Conservation (phyloP, 352 stramenopile genomes). For the Pythium monospermum region DNA sequence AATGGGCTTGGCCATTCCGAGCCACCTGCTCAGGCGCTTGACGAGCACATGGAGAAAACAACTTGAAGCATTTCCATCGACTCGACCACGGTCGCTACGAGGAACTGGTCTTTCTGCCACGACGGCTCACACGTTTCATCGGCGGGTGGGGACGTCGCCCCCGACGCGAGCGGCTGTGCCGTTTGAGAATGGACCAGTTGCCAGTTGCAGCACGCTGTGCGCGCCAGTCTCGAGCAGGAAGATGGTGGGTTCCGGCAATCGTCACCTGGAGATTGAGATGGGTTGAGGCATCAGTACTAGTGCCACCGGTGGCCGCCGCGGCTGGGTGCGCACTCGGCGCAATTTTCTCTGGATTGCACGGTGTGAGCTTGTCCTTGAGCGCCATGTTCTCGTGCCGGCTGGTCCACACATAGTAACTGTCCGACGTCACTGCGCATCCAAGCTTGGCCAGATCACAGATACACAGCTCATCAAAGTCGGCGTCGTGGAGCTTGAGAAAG, state of each 20-base stretch:
- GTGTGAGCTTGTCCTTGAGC: conserved; percentile 6
- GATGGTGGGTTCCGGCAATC: neutral
- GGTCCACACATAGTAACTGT: conserved; percentile 14
- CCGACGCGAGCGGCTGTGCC: neutral
- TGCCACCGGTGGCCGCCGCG: too few relatives aligned
- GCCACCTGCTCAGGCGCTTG: conserved; percentile 11
- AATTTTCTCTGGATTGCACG: conserved; percentile 3
- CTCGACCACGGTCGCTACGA: neutral
- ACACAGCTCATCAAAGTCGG: neutral
- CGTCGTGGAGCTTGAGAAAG: conserved; percentile 1
- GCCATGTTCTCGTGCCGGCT: conserved; percentile 15
- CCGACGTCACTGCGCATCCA: conserved; percentile 6
- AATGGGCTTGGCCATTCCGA: conserved; percentile 7
- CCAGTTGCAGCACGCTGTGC: conserved; percentile 15
- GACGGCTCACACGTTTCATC: conserved; percentile 8
- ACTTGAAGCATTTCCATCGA: conserved; percentile 1
- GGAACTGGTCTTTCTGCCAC: conserved; percentile 1
- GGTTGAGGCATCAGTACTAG: neutral
- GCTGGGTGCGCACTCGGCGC: neutral
- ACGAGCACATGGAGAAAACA: conserved; percentile 9
- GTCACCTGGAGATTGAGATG: neutral
- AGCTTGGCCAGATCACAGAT: conserved; percentile 11
- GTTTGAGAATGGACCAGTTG: neutral
- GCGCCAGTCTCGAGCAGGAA: conserved; percentile 11
- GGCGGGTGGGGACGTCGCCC: conserved; percentile 3